Conservation (phyloP, 441 rosid genomes). For the Pelargonium hybrid region DNA sequence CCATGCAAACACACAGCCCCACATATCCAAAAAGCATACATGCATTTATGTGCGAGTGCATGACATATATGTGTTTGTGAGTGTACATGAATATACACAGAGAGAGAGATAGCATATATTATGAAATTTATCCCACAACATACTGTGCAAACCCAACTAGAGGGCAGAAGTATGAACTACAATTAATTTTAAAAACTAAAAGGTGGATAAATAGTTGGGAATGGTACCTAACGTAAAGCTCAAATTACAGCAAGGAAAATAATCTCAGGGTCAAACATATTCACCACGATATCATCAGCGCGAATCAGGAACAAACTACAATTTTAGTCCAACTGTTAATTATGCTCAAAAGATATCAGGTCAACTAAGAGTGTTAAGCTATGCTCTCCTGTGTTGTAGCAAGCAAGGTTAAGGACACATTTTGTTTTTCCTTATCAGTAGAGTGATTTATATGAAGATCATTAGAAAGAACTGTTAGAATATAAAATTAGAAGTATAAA, state of each 20-base stretch:
- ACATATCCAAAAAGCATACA: neutral
- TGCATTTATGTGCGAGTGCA: too few relatives aligned
- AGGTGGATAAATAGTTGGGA: neutral
- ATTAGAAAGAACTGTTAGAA: too few relatives aligned
- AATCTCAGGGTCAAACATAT: neutral
- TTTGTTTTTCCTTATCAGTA: too few relatives aligned
- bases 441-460: too few relatives aligned
- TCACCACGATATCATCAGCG: neutral
- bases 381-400: neutral
- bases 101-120: too few relatives aligned
- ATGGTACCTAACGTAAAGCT: neutral
- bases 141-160: neutral
- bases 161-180: neutral
- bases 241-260: neutral
- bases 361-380: neutral
- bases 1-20: neutral
- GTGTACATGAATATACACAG: too few relatives aligned
- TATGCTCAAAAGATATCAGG: neutral
- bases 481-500: too few relatives aligned
- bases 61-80: too few relatives aligned
- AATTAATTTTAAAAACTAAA: too few relatives aligned
- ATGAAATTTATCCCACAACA: neutral
- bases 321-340: neutral
- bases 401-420: neutral
- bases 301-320: neutral